Evolutionary conservation across 257 asterid genomes (phyloP), one percentile per base, ranked within the genome.

Genomic region (Nemophila menziesii): DNA sequence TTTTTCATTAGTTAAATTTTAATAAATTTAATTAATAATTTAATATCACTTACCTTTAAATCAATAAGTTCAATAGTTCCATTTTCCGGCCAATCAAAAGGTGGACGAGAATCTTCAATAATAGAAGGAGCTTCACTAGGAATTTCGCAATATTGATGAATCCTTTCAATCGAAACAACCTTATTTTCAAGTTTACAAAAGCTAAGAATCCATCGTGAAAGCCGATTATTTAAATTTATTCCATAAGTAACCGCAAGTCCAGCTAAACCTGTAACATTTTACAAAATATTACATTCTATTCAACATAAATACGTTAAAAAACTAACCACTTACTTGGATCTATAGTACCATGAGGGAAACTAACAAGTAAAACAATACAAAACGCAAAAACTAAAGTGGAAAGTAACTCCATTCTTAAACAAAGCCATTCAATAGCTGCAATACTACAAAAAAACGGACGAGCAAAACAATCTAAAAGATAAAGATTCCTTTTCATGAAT

Each of bases 381-480:
- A 90, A 90, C 44, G 99, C 92, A 66, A 90, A 85, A 34, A 85
- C 99, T 46, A 79, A 79, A 5, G 99, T 90, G 0, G 99, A 90
- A 34, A 90, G 96, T 71, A 90, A 60, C 66, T 90, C 99, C 99
- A 90, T 90, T 37, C 99, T 87, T 48, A 90, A 59, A 65, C 99
- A 90, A 50, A 90, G 96, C 99, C 99, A 90, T 66, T 90, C 99
- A 24, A 90, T 90, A 53, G 99, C 99, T 33, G 99, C 80, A 65
- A 90, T 75, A 60, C 96, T 81, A 78, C 89, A 90, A 69, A 90
- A 90, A 70, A 75, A 90, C 3, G 99, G 99, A 1, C 99, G 99
- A 63, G 94, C 79, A 72, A 81, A 90, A 78, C 92, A 85, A 69
- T 90, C 99, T 41, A 90, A 93, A 66, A 90, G 99, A 72, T 85